Percentiles rank a stretch among this genome's conserved stretches.
phyloP scores from a whole-genome alignment of 441 rosid species.

The Adansonia grandidieri region DNA sequence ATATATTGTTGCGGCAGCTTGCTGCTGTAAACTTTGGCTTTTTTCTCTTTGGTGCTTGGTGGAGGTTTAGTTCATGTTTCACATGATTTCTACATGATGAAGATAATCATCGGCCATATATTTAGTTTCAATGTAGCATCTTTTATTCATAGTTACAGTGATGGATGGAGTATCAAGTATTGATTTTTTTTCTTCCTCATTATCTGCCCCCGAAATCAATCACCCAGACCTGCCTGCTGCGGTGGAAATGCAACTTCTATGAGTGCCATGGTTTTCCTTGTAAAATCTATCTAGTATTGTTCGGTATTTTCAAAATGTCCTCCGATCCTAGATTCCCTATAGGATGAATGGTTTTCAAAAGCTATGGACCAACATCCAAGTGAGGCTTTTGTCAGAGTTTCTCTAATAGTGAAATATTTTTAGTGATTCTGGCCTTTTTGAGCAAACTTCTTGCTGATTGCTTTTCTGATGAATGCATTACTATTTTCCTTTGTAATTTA shows the following conservation, averaged over 20 bases:
- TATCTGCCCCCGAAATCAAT: neutral
- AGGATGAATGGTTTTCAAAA: constrained; percentile 12
- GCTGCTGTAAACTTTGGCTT: too few species aligned
- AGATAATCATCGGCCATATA: constrained; percentile 39
- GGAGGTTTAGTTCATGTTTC: neutral
- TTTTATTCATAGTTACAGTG: constrained; percentile 57
- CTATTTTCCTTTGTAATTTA: neutral
- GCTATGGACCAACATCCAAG: constrained; percentile 57
- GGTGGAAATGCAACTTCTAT: neutral
- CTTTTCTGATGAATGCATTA: neutral
- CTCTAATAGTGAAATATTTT: constrained; percentile 47
- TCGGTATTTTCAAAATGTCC: neutral
- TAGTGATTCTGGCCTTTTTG: neutral
- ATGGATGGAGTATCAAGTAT: constrained; percentile 26
- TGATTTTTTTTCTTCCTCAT: neutral
- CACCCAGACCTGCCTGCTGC: neutral
- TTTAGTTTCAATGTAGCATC: constrained; percentile 41
- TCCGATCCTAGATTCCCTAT: neutral
- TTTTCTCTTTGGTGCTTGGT: neutral
- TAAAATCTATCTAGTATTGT: neutral
- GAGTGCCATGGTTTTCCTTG: neutral
- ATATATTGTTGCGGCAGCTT: neutral
- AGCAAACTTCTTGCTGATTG: neutral
- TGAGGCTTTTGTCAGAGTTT: constrained; percentile 76
- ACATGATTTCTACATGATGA: constrained; percentile 48